These are phyloP conservation scores for Tanacetum coccineum DNA, from an alignment of 129 eudicot species.

Conservation along the genomic window DNA sequence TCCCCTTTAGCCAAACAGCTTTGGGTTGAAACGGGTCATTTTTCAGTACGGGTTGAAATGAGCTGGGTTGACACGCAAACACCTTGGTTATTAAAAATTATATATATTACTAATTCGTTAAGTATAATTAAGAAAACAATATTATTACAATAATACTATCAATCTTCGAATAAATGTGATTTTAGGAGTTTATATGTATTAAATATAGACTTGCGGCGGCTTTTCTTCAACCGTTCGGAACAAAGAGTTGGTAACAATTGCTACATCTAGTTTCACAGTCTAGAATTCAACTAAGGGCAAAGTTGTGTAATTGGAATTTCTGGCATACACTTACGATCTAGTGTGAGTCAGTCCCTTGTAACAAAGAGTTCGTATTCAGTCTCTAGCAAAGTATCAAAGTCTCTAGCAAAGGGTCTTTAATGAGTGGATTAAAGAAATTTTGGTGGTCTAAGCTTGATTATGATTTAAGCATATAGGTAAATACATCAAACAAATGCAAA, in stretches of 20 bases:
- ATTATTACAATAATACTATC: neutral
- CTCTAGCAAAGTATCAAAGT: neutral
- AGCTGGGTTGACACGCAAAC: neutral
- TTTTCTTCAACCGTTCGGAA: conserved; percentile 6
- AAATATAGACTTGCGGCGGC: neutral
- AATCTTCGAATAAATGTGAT: neutral
- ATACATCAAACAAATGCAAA: conserved; percentile 3
- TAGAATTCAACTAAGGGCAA: too few relatives aligned
- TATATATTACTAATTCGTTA: too few relatives aligned
- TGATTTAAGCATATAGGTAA: neutral
- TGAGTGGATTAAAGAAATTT: neutral
- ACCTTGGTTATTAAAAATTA: neutral
- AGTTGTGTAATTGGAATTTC: too few relatives aligned
- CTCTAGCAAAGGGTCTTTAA: neutral
- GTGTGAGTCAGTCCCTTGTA: neutral
- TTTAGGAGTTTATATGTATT: neutral
- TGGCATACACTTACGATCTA: neutral
- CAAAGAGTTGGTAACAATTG: too few relatives aligned
- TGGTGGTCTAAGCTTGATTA: neutral
- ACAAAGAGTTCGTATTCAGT: neutral
- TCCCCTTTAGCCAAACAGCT: neutral
- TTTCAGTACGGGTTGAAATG: neutral
- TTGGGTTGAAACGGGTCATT: too few relatives aligned
- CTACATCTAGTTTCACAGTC: too few relatives aligned
- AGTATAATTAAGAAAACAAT: neutral